phyloP scores from a whole-genome alignment of 2,329 filamentous ascomycete genomes.

The Clarireedia sp. region DNA sequence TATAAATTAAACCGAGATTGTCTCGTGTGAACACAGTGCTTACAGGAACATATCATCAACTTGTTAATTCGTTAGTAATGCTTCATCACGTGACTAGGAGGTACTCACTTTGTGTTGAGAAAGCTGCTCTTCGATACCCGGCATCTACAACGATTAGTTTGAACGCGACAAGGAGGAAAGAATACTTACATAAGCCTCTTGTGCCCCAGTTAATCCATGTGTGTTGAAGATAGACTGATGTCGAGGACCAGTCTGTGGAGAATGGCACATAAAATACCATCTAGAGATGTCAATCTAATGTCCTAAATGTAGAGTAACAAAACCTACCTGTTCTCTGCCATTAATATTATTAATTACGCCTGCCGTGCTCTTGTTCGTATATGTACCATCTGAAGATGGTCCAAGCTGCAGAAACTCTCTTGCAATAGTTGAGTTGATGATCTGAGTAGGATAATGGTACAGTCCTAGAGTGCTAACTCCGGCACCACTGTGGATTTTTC shows the following conservation, averaged over 20 bases:
- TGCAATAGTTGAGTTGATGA: conserved; percentile 47
- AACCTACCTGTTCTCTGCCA: conserved; percentile 41
- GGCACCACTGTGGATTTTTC: conserved; percentile 23
- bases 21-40: background rate
- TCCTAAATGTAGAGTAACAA: background rate
- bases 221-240: conserved; percentile 51
- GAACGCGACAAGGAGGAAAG: conserved; percentile 23
- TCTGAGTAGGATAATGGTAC: conserved; percentile 50
- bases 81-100: background rate
- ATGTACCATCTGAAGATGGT: conserved; percentile 31
- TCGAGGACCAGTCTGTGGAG: conserved; percentile 35
- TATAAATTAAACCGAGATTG: background rate
- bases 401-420: conserved; percentile 47
- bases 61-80: conserved; percentile 13
- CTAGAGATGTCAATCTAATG: background rate
- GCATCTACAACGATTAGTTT: conserved; percentile 15
- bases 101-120: conserved; percentile 21
- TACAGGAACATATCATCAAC: conserved; percentile 55
- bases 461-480: conserved; percentile 42
- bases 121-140: conserved; percentile 21
- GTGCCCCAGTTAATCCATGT: conserved; percentile 56
- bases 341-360: conserved; percentile 52
- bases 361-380: conserved; percentile 37
- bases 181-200: conserved; percentile 39
- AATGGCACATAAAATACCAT: conserved; percentile 52